Evolutionary conservation across 2,329 filamentous ascomycete species (phyloP).

Genomic region (Pseudogymnoascus sp.): DNA sequence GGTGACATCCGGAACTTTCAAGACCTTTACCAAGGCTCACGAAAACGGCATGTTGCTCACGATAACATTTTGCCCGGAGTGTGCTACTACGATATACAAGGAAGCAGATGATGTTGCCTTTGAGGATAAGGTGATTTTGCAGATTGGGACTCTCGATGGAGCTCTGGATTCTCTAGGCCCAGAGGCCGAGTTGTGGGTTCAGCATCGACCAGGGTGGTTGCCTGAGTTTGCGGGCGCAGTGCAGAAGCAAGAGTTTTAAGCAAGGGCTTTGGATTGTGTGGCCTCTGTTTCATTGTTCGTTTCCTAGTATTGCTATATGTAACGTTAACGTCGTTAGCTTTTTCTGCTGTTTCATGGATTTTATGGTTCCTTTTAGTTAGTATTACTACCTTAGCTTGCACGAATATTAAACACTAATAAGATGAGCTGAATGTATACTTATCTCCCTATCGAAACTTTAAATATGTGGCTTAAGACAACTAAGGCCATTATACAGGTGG

Average conservation of each 20-base stretch:
- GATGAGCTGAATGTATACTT: too few relatives aligned
- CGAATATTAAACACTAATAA: too few relatives aligned
- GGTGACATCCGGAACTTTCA: constrained; percentile 5
- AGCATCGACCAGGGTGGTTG: constrained; percentile 12
- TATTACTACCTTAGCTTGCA: too few relatives aligned
- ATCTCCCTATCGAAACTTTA: too few relatives aligned
- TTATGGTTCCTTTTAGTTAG: too few relatives aligned
- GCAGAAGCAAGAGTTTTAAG: constrained; percentile 2
- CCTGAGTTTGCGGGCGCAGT: not conserved
- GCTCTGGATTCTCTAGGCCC: not conserved
- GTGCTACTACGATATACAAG: constrained; percentile 15
- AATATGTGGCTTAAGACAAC: too few relatives aligned
- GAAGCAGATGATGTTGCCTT: constrained; percentile 9
- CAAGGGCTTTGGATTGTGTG: too few relatives aligned
- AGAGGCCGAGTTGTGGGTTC: constrained; percentile 13
- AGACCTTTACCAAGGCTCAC: constrained; percentile 11
- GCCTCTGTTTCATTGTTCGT: too few relatives aligned
- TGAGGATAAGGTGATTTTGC: constrained; percentile 11
- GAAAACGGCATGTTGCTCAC: constrained; percentile 14
- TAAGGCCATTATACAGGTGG: too few relatives aligned
- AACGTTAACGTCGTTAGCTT: too few relatives aligned
- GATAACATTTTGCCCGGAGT: constrained; percentile 12
- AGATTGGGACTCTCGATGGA: constrained; percentile 13
- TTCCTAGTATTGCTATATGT: too few relatives aligned
- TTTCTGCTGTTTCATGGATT: too few relatives aligned